Evolutionary conservation across 768 basidiomycete species (phyloP), one percentile per base, ranked within the genome.

Genomic region (Xanthoconium purpureum): DNA sequence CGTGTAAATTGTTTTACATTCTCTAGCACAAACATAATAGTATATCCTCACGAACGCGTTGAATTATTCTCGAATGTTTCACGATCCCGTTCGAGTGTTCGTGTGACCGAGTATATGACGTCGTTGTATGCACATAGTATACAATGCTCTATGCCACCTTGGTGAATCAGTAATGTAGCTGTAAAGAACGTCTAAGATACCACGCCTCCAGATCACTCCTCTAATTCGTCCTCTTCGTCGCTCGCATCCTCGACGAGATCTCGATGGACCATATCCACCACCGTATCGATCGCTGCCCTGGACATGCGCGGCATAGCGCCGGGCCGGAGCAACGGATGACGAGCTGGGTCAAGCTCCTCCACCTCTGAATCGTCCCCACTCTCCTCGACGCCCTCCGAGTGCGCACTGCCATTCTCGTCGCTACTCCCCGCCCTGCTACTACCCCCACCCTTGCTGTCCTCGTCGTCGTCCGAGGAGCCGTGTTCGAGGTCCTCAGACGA

Each of bases 291-390:
- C 2, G 82, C 82, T 3, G 84, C 82, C 49, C 78, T 80, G n/a
- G 82, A 84, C 81, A 89, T 84, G 45, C 75, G 74, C 6, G 85
- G 86, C 78, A 89, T 78, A 12, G 85, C 85, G 28, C 87, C 88
- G 0, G 83, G 81, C 13, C 79, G 76, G 54, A 89, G 70, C 3
- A 89, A 70, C 2, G 87, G 87, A 66, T 89, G 88, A 43, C 77
- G 75, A 20, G 75, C 75, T 5, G 78, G 79, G 42, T 81, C 76
- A 18, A 89, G 72, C 45, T 79, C 79, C 29, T 74, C 76, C 5
- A 74, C 78, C 30, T 73, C 75, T 24, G 24, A 24, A 24, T 24
- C 24, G 24, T 24, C 24, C 4, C 69, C 77, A 7, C 73, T 47
- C 65, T 66, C 74, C 42, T 66, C 74, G 18, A 59, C 75, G 14